Evolutionary conservation across 2,329 filamentous ascomycete genomes (phyloP).

Genomic region (Penicillium olsonii): DNA sequence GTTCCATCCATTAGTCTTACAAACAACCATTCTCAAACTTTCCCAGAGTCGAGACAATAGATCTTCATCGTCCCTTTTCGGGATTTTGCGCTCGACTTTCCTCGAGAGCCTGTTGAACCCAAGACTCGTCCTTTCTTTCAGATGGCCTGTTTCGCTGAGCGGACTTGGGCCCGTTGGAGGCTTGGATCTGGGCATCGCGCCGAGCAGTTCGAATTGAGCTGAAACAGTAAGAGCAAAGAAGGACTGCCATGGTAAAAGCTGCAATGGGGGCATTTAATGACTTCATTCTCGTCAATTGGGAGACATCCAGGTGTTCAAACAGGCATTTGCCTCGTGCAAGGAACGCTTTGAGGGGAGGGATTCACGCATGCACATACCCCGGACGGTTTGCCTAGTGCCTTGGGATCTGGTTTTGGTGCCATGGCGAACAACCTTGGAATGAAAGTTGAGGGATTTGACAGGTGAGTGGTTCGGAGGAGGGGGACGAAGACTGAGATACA

Average conservation of each 20-base stretch:
- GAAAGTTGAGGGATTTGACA: too few relatives aligned
- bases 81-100: slow-evolving; percentile 28
- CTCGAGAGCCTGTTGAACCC: slow-evolving; percentile 37
- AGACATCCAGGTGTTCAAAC: too few relatives aligned
- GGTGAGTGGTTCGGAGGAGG: too few relatives aligned
- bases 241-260: slow-evolving; percentile 62
- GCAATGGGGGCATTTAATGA: slow-evolving; percentile 62
- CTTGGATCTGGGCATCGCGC: slow-evolving; percentile 61
- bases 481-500: too few relatives aligned
- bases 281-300: slow-evolving; percentile 33
- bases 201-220: slow-evolving; percentile 68
- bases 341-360: too few relatives aligned
- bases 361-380: slow-evolving; percentile 22
- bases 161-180: slow-evolving; percentile 21
- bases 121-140: slow-evolving; percentile 27
- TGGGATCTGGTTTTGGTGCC: slow-evolving; percentile 15
- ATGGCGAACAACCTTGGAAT: slow-evolving; percentile 9
- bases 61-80: slow-evolving; percentile 14
- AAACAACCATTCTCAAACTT: not conserved
- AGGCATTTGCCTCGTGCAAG: too few relatives aligned
- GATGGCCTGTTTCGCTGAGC: slow-evolving; percentile 49
- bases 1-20: not conserved
- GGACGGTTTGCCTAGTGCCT: slow-evolving; percentile 19
- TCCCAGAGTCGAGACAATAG: not conserved
- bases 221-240: slow-evolving; percentile 63